Evolutionary conservation across 345 rosid species (phyloP).

Genomic region (Pistacia vera): DNA sequence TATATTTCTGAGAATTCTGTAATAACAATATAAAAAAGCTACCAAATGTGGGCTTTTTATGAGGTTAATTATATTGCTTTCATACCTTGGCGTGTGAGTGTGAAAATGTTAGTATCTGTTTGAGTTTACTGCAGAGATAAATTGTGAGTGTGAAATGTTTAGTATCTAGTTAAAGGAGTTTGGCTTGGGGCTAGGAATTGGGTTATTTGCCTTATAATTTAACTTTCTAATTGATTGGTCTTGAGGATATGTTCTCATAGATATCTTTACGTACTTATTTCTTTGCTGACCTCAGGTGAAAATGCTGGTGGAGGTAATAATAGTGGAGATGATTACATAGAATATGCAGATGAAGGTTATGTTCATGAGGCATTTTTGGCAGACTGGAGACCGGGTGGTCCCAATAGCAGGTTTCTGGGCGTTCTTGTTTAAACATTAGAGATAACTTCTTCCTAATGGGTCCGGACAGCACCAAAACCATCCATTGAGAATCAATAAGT

Average conservation of each 20-base stretch:
- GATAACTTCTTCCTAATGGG: too few relatives aligned
- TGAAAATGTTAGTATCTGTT: not conserved
- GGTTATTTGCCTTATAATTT: not conserved
- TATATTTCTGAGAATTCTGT: not conserved
- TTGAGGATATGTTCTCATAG: slow-evolving; percentile 18
- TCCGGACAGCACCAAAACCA: slow-evolving; percentile 19
- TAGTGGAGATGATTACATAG: slow-evolving; percentile 59
- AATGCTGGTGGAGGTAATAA: slow-evolving; percentile 46
- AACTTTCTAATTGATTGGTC: slow-evolving; percentile 4
- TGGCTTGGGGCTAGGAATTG: not conserved
- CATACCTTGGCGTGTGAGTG: not conserved
- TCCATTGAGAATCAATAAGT: slow-evolving; percentile 33
- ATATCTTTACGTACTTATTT: slow-evolving; percentile 7
- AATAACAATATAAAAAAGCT: not conserved
- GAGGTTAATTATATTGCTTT: not conserved
- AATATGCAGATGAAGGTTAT: slow-evolving; percentile 61
- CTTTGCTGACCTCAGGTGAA: slow-evolving; percentile 35
- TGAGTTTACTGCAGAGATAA: not conserved
- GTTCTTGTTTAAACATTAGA: not conserved
- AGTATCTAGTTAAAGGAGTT: not conserved
- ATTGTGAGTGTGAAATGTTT: not conserved
- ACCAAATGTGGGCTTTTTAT: not conserved
- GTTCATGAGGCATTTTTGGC: slow-evolving; percentile 91
- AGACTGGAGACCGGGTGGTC: slow-evolving; percentile 72
- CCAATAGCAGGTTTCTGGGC: slow-evolving; percentile 32